phyloP scores from a whole-genome alignment of 2,329 filamentous ascomycete genomes.

The Fusarium cyanostomum region DNA sequence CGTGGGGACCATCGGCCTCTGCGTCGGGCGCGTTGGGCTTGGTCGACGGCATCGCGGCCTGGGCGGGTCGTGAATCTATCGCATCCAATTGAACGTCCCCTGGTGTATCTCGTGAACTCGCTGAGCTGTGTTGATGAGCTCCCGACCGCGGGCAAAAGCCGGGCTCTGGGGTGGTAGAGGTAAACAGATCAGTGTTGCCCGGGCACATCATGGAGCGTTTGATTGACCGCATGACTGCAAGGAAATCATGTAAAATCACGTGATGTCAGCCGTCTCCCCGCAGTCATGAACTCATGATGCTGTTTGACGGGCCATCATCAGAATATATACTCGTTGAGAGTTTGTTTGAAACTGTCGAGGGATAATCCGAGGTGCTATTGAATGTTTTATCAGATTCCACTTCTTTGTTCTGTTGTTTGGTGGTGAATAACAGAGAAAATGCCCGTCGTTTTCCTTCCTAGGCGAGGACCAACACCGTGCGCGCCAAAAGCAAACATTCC shows the following conservation, averaged over 20 bases:
- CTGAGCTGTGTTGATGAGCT: slow-evolving; percentile 2
- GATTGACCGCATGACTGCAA: slow-evolving; percentile 7
- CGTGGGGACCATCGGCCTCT: slow-evolving; percentile 34
- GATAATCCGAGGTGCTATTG: neutral
- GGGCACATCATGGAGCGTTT: slow-evolving; percentile 43
- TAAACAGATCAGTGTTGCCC: slow-evolving; percentile 35
- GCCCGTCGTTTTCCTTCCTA: slow-evolving; percentile 10
- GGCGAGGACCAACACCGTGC: slow-evolving; percentile 30
- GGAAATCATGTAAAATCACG: slow-evolving; percentile 41
- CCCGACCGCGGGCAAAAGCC: slow-evolving; percentile 38
- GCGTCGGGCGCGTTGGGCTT: slow-evolving; percentile 36
- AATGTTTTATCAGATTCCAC: neutral
- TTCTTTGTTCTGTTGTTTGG: neutral
- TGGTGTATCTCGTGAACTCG: neutral
- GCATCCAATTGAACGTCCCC: slow-evolving; percentile 20
- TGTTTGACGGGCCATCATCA: slow-evolving; percentile 2
- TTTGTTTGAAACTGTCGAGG: neutral
- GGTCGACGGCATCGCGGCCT: slow-evolving; percentile 37
- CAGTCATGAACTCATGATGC: slow-evolving; percentile 45
- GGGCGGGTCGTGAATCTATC: slow-evolving; percentile 12
- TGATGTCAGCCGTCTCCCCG: slow-evolving; percentile 36
- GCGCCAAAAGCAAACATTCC: slow-evolving; percentile 32
- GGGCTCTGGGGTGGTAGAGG: slow-evolving; percentile 29
- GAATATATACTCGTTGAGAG: neutral
- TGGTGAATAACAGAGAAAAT: neutral